A percentile compares a stretch with the other conserved stretches of the same genome.
phyloP scores from a whole-genome alignment of 192 early-diverging fungal genomes.

The Backusella westeae region DNA sequence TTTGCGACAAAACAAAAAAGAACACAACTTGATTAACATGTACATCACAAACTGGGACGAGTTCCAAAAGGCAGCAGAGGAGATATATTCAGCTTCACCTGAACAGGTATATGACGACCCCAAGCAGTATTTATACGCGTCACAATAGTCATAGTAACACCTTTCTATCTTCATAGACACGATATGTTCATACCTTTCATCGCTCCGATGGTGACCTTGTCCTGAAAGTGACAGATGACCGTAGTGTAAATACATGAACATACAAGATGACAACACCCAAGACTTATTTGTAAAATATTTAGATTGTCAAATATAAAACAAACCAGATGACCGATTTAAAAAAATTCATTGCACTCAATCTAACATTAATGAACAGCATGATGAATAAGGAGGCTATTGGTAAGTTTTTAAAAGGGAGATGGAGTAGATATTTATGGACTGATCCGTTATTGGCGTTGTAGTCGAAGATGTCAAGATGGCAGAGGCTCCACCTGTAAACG shows the following conservation, averaged over 20 bases:
- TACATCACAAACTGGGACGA: slow-evolving; percentile 76
- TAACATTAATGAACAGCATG: slow-evolving; percentile 68
- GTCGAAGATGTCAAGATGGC: slow-evolving; percentile 2
- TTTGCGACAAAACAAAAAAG: no score
- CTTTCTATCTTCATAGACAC: slow-evolving; percentile 45
- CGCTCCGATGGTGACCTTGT: slow-evolving; percentile 67
- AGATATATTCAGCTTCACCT: slow-evolving; percentile 62
- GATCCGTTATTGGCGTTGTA: not conserved
- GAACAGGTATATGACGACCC: slow-evolving; percentile 43
- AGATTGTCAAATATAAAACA: slow-evolving; percentile 66
- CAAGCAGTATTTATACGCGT: not conserved
- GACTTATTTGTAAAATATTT: not conserved
- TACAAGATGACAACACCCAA: not conserved
- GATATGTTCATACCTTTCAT: slow-evolving; percentile 66
- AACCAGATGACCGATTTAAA: slow-evolving; percentile 66
- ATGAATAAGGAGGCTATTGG: slow-evolving; percentile 41
- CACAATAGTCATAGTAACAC: not conserved
- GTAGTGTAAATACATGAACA: slow-evolving; percentile 49
- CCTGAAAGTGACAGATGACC: slow-evolving; percentile 74
- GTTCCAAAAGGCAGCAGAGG: slow-evolving; percentile 72
- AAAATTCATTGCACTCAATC: slow-evolving; percentile 70
- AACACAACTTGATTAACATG: slow-evolving; percentile 10
- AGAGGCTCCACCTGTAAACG: not conserved
- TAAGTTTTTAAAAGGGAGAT: slow-evolving; percentile 12
- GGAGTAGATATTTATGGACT: not conserved